phyloP scores from a whole-genome alignment of 805 yeast species.

The Barnettozyma salicaria region DNA sequence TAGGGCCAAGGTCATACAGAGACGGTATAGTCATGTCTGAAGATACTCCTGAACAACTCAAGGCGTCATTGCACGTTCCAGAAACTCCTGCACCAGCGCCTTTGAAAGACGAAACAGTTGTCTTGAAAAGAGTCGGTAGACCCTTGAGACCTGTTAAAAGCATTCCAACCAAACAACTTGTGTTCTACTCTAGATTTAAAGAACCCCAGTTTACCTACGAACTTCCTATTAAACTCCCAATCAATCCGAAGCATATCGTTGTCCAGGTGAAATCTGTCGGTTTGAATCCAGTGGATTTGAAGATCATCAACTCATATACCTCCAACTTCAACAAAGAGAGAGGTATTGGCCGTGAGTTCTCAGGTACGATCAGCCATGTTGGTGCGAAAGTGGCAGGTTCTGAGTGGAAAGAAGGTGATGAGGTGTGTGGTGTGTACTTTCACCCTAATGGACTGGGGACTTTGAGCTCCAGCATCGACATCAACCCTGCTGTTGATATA shows the following conservation, averaged over 20 bases:
- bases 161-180: constrained; percentile 44
- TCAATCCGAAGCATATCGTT: constrained; percentile 42
- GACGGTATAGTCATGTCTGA: constrained; percentile 2
- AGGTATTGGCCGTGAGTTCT: constrained; percentile 68
- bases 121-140: constrained; percentile 35
- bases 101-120: constrained; percentile 7
- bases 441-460: constrained; percentile 53
- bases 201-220: constrained; percentile 45
- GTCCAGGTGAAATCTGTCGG: constrained; percentile 56
- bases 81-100: constrained; percentile 12
- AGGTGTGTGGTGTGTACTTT: constrained; percentile 55
- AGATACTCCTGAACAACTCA: constrained; percentile 7
- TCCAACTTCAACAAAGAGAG: constrained; percentile 47
- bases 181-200: constrained; percentile 34
- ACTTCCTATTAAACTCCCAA: constrained; percentile 41
- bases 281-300: constrained; percentile 60
- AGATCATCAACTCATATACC: constrained; percentile 50
- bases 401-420: constrained; percentile 49
- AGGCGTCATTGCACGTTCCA: constrained; percentile 7
- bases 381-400: constrained; percentile 38
- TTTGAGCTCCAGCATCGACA: constrained; percentile 47
- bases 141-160: constrained; percentile 46
- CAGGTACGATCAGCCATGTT: constrained; percentile 52
- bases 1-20: too few relatives aligned
- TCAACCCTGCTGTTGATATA: constrained; percentile 48